Evolutionary conservation across 2,329 filamentous ascomycete species (phyloP), one percentile per base, ranked within the genome.

Genomic region (Aureobasidium sp.): DNA sequence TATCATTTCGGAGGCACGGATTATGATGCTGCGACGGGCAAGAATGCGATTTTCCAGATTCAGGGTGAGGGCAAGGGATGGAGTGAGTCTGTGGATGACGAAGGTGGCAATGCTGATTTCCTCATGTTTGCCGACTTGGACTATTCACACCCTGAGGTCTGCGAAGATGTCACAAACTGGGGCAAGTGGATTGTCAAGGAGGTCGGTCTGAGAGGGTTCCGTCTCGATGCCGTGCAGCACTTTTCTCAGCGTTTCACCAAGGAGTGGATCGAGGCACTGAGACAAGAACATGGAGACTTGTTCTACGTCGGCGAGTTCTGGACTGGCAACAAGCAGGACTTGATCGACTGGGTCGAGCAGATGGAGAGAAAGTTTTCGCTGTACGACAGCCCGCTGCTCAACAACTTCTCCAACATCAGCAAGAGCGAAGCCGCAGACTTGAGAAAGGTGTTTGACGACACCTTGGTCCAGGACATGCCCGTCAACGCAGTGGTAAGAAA

Each of bases 41-140:
- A 80, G 64, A 83, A 79, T 3, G 85, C 81, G 1, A 82, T 89
- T 59, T 89, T 82, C 75, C 84, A 82, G 70, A 84, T 88, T 47
- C 68, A 82, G 3, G 85, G 83, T 0, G 82, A 85, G 42, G 80
- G 81, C 63, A 87, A 87, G 68, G 77, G 79, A 34, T 88, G 85
- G 86, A 82, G 82, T 7, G 67, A 78, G 1, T 78, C 78, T 5
- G 84, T 85, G 3, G 83, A 83, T 22, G 79, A 81, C 20, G 79
- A 88, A 70, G 81, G 83, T 64, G 86, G 86, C 4, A 89, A 89
- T 68, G 75, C 74, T 41, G 83, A 85, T 70, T 88, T 84, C 69
- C 78, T 88, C 25, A 88, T 89, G 85, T 88, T 87, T 65, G 83
- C 84, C 3, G 83, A 89, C 69, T 70, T 89, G 29, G 86, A 89